Evolutionary conservation across 495 filamentous ascomycete genomes (phyloP).

Genomic region (Aspergillus saccharolyticus): DNA sequence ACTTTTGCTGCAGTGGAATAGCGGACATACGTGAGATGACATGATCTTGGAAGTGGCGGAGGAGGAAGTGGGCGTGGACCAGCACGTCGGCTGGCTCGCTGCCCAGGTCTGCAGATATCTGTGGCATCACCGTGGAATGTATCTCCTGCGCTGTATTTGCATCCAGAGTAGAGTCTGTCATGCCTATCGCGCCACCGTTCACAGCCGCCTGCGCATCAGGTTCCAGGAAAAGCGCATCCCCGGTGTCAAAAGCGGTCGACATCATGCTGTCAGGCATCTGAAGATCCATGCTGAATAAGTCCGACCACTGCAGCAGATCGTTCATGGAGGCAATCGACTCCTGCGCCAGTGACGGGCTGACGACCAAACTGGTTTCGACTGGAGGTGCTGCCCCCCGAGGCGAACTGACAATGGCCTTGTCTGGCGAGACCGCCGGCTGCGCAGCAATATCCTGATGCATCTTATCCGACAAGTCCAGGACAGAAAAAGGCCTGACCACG

Average conservation of each 20-base stretch:
- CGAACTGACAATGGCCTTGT: background rate
- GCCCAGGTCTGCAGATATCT: background rate
- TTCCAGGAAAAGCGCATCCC: background rate
- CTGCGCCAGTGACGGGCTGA: slow-evolving; percentile 8
- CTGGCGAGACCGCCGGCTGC: background rate
- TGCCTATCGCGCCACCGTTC: background rate
- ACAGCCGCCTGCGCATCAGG: background rate
- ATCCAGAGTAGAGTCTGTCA: background rate
- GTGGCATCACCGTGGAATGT: background rate
- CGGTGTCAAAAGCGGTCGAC: slow-evolving; percentile 16
- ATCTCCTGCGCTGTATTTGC: background rate
- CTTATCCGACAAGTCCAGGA: slow-evolving; percentile 21
- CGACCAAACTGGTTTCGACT: background rate
- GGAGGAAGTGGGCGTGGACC: slow-evolving; percentile 23
- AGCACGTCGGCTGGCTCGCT: slow-evolving; percentile 10
- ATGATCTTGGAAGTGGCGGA: slow-evolving; percentile 31
- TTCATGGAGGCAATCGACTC: slow-evolving; percentile 29
- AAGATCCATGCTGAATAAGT: slow-evolving; percentile 27
- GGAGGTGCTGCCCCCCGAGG: background rate
- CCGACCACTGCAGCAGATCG: slow-evolving; percentile 34
- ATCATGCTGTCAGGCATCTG: slow-evolving; percentile 17
- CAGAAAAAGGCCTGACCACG: slow-evolving; percentile 31
- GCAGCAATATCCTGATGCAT: background rate
- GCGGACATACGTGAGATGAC: slow-evolving; percentile 32
- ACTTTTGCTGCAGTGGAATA: slow-evolving; percentile 28